Base-by-base conservation (phyloP, 2,329 filamentous ascomycete genomes). In the Byssochlamys sp. region DNA sequence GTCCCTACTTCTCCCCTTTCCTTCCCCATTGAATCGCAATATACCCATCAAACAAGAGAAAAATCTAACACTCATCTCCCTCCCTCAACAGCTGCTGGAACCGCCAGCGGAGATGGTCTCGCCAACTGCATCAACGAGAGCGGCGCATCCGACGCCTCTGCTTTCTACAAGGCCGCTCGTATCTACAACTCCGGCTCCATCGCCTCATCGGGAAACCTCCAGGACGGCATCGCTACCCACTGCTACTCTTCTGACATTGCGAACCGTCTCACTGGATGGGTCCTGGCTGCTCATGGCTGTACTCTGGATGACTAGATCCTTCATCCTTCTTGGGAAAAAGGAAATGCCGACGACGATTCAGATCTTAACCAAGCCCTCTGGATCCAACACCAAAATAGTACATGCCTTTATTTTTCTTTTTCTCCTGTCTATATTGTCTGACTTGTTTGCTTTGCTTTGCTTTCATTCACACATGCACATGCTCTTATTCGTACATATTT, bases 221-320 rank as follows among this genome's bases (percentile, higher is more conserved):
- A 56, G 5, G 60, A 71, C 56, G 75, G 75, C 51, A 70, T 77
- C 64, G 63, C 65, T 3, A 74, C 72, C 31, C 72, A 75, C 60
- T 81, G 78, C 70, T 83, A 83, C 64, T 71, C 75, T 7, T 74
- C 70, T 19, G 80, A 82, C 60, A 69, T 82, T 60, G 80, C 80
- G 53, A 80, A 80, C 63, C 70, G 77, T 51, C 67, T 80, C 49
- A 66, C 67, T 14, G 74, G 76, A 11, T 78, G 75, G 76, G 67
- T 60, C 31, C 58, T 62, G 29, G 63, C 62, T 29, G 10, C 55
- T 28, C 50, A 54, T 7, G 31, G 24, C n/a, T 61, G 59, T 29
- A 31, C 48, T 2, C 39, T 45, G 1, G 39, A 45, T n/a, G 39
- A 4, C 6, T 45, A 45, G 9, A 24, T n/a, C n/a, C n/a, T 19